phyloP scores from a whole-genome alignment of 352 stramenopile genomes.

The Lagenidium giganteum region DNA sequence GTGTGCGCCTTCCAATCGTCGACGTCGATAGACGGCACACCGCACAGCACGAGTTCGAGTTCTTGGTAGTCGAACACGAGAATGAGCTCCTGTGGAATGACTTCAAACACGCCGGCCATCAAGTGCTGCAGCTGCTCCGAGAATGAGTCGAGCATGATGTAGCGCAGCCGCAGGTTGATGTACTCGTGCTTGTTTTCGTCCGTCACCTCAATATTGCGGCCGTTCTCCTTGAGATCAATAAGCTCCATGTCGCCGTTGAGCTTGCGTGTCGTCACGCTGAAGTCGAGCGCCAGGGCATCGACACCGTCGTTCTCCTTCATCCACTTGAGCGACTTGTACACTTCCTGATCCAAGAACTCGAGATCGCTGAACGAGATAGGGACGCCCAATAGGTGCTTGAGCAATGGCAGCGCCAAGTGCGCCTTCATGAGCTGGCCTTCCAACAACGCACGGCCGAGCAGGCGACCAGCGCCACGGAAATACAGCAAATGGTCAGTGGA shows the following conservation, averaged over 20 bases:
- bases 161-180: conserved; percentile 86
- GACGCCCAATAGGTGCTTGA: conserved; percentile 95
- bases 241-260: conserved; percentile 21
- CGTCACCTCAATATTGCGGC: conserved; percentile 76
- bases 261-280: conserved; percentile 7
- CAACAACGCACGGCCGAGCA: conserved; percentile 50
- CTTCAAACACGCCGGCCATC: conserved; percentile 89
- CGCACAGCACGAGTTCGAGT: conserved; percentile 90
- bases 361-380: conserved; percentile 93
- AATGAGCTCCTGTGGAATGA: conserved; percentile 84
- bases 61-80: conserved; percentile 93
- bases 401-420: conserved; percentile 92
- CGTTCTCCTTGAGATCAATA: conserved; percentile 43
- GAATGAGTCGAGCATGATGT: conserved; percentile 83
- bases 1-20: conserved; percentile 88
- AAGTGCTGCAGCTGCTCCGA: conserved; percentile 63
- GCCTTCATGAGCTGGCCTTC: conserved; percentile 90
- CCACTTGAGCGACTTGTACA: conserved; percentile 43
- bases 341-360: conserved; percentile 55
- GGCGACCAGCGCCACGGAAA: conserved; percentile 41
- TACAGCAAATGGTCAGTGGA: conserved; percentile 51
- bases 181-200: conserved; percentile 94
- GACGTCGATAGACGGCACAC: conserved; percentile 86
- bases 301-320: conserved; percentile 37
- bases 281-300: conserved; percentile 45